phyloP scores from a whole-genome alignment of 2,329 filamentous ascomycete genomes.

The Hymenoscyphus linearis region DNA sequence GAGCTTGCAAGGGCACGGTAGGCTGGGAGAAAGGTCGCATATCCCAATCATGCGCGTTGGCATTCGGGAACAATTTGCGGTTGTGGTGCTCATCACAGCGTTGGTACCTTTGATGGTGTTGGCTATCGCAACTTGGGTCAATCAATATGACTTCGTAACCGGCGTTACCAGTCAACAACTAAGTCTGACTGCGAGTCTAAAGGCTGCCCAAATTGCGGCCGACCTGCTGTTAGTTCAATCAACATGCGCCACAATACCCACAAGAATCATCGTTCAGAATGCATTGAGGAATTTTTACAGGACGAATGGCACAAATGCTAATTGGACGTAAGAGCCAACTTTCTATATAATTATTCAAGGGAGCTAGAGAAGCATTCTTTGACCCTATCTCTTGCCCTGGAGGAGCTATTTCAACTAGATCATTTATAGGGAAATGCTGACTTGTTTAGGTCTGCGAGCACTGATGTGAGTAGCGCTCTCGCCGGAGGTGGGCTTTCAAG shows the following conservation, averaged over 20 bases:
- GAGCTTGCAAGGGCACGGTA: background rate
- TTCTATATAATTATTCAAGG: background rate
- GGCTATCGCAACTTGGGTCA: constrained; percentile 65
- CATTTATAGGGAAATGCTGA: background rate
- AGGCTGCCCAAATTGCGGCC: constrained; percentile 74
- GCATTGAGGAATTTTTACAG: constrained; percentile 47
- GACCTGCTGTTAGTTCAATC: constrained; percentile 76
- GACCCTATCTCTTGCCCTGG: background rate
- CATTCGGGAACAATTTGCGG: constrained; percentile 80
- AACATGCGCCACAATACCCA: constrained; percentile 66
- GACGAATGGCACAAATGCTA: constrained; percentile 48
- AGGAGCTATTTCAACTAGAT: background rate
- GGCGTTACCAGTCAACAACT: constrained; percentile 56
- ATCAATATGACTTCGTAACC: constrained; percentile 57
- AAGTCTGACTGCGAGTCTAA: constrained; percentile 75
- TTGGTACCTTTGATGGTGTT: constrained; percentile 72
- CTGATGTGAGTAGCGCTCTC: constrained; percentile 70
- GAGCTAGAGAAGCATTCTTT: background rate
- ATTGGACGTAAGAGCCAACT: constrained; percentile 47
- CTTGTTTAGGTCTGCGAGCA: constrained; percentile 36
- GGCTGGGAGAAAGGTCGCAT: background rate
- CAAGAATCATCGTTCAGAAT: constrained; percentile 54
- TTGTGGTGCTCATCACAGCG: constrained; percentile 70
- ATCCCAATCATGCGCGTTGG: constrained; percentile 68
- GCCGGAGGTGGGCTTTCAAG: constrained; percentile 44